Conservation (phyloP, 176 grass and related monocot species). For the Oryza brachyantha region DNA sequence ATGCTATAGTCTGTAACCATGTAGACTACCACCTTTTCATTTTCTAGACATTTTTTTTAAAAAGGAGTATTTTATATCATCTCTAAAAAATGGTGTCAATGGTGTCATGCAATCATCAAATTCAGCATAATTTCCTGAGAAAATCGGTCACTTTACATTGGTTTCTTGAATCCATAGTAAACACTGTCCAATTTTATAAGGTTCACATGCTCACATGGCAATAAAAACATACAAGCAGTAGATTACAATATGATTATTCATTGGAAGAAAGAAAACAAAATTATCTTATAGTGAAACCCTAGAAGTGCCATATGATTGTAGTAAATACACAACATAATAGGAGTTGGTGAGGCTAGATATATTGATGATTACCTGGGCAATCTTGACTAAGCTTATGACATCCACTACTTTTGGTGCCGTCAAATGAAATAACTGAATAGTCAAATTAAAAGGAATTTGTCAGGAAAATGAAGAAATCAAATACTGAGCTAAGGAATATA, state of each 20-base stretch:
- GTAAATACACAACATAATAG: conserved; percentile 13
- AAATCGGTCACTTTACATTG: too few relatives aligned
- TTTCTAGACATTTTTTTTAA: not conserved
- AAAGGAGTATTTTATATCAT: not conserved
- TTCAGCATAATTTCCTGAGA: not conserved
- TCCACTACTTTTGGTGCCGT: conserved; percentile 67
- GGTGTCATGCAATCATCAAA: not conserved
- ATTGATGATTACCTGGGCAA: conserved; percentile 68
- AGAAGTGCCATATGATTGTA: not conserved
- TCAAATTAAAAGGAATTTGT: conserved; percentile 27
- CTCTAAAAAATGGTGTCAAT: not conserved
- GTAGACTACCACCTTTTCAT: not conserved
- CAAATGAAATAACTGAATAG: conserved; percentile 67
- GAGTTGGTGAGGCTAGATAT: not conserved
- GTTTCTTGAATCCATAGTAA: not conserved
- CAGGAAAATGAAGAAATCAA: conserved; percentile 35
- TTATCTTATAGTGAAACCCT: not conserved
- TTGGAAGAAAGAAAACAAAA: not conserved
- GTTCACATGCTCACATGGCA: not conserved
- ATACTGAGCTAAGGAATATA: not conserved
- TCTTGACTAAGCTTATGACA: conserved; percentile 67
- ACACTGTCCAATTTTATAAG: not conserved
- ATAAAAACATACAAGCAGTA: conserved; percentile 5
- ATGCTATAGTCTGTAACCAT: not conserved
- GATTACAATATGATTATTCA: not conserved